phyloP scores from a whole-genome alignment of 202 grass and related monocot species.

The Panicum hallii region DNA sequence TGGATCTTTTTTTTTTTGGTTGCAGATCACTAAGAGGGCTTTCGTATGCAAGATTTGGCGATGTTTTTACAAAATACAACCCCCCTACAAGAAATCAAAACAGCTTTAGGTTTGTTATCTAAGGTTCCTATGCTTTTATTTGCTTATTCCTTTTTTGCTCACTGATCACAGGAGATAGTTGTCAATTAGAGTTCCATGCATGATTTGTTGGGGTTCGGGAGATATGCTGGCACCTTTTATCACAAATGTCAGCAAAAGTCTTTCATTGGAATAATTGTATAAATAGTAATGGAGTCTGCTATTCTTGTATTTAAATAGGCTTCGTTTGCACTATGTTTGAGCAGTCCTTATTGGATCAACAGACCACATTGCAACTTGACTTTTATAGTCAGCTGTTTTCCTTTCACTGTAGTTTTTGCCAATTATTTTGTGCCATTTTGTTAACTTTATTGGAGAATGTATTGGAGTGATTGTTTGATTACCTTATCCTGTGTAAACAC shows the following conservation, averaged over 20 bases:
- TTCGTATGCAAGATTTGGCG: constrained; percentile 95
- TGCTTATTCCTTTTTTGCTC: constrained; percentile 19
- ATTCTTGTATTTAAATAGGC: constrained; percentile 31
- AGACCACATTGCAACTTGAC: constrained; percentile 18
- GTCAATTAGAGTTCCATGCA: constrained; percentile 31
- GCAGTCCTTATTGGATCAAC: constrained; percentile 18
- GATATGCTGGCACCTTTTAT: constrained; percentile 6
- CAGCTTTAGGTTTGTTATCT: constrained; percentile 80
- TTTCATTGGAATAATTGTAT: constrained; percentile 34
- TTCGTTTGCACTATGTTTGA: constrained; percentile 31
- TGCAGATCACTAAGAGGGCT: constrained; percentile 77
- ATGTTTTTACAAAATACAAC: constrained; percentile 91
- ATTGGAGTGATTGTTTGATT: constrained; percentile 25
- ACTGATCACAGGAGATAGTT: constrained; percentile 24
- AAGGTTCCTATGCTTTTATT: constrained; percentile 24
- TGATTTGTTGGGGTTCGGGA: constrained; percentile 36
- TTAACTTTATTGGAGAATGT: constrained; percentile 32
- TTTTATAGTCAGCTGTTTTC: constrained; percentile 10
- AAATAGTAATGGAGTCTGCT: neutral
- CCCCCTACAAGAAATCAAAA: constrained; percentile 75
- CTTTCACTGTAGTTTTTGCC: neutral
- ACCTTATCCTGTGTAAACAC: constrained; percentile 31
- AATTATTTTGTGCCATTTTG: constrained; percentile 20
- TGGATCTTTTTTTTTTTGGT: constrained; percentile 32
- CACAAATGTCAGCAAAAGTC: constrained; percentile 12